Conservation (phyloP, 73 alveolate species). For the Stentor coeruleus region DNA sequence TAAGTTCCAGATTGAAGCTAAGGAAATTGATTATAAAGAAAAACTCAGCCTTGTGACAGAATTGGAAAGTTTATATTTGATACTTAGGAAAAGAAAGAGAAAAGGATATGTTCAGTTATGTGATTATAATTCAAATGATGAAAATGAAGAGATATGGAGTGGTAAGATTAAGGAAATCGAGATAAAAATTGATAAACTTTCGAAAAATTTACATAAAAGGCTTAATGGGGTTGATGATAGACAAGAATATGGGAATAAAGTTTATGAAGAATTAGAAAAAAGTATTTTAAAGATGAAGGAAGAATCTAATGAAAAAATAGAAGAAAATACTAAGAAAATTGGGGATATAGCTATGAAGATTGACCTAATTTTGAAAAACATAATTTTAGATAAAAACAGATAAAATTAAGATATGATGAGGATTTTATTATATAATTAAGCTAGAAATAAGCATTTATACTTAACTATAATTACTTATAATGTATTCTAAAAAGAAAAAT, state of each 20-base stretch:
- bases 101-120: neutral
- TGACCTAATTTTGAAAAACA: too few relatives aligned
- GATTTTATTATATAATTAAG: too few relatives aligned
- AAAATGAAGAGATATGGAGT: neutral
- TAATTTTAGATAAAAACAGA: too few relatives aligned
- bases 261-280: too few relatives aligned
- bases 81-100: neutral
- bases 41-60: neutral
- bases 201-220: neutral
- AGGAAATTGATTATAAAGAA: neutral
- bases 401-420: too few relatives aligned
- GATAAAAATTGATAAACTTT: neutral
- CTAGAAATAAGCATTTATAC: too few relatives aligned
- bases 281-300: too few relatives aligned
- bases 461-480: too few relatives aligned
- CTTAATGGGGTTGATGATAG: neutral
- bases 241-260: neutral
- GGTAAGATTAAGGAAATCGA: slow-evolving; percentile 8
- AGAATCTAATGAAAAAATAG: too few relatives aligned
- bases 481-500: too few relatives aligned
- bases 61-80: neutral
- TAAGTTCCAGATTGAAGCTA: neutral
- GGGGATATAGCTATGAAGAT: too few relatives aligned
- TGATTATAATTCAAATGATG: neutral
- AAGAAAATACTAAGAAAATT: neutral